These are phyloP conservation scores for Pyricularia pennisetigena DNA, from an alignment of 2,329 filamentous ascomycete species.

Conservation along the genomic window DNA sequence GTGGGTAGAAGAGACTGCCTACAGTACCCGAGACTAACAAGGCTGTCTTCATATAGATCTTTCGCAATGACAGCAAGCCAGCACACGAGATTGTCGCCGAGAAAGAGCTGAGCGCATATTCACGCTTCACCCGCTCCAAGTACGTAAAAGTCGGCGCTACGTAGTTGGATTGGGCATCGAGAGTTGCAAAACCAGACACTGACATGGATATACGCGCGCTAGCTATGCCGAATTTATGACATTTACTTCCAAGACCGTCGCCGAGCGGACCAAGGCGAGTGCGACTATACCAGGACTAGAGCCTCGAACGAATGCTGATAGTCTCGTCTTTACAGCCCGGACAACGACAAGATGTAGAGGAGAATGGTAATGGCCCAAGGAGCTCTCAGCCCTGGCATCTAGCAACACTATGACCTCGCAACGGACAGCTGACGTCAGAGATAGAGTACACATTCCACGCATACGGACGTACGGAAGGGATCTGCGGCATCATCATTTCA, in stretches of 20 bases:
- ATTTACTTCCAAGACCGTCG: slow-evolving; percentile 78
- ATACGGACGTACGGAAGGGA: slow-evolving; percentile 64
- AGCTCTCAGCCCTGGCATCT: slow-evolving; percentile 9
- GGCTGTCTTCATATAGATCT: slow-evolving; percentile 43
- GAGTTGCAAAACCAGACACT: neutral
- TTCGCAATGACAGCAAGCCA: slow-evolving; percentile 70
- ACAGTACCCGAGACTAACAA: neutral
- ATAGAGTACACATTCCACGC: slow-evolving; percentile 65
- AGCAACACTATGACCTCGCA: neutral
- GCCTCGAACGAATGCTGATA: neutral
- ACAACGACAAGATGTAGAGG: slow-evolving; percentile 75
- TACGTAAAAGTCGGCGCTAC: slow-evolving; percentile 23
- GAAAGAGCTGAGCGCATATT: slow-evolving; percentile 70
- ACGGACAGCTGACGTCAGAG: slow-evolving; percentile 4
- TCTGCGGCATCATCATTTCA: slow-evolving; percentile 69
- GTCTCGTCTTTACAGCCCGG: slow-evolving; percentile 36
- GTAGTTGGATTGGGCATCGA: neutral
- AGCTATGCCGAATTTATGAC: slow-evolving; percentile 56
- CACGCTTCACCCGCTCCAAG: slow-evolving; percentile 67
- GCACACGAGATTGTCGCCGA: slow-evolving; percentile 67
- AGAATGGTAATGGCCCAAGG: slow-evolving; percentile 46
- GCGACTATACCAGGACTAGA: neutral
- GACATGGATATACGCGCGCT: neutral
- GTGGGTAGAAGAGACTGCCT: neutral
- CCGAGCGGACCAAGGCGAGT: slow-evolving; percentile 56